Conservation (phyloP, 2,329 filamentous ascomycete species). For the Neofusicoccum cordaticola region DNA sequence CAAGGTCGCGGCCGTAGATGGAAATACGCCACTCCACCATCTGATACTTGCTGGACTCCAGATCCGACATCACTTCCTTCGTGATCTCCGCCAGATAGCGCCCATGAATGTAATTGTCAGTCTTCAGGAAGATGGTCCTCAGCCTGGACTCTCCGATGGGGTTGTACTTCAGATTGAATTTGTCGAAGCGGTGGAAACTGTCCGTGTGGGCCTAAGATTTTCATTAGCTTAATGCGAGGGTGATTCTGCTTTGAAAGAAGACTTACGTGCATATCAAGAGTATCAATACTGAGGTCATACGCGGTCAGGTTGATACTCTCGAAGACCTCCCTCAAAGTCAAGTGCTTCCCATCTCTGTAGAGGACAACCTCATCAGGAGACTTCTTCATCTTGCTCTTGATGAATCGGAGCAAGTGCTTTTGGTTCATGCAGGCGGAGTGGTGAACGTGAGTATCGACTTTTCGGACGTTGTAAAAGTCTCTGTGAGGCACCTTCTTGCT, state of each 20-base stretch:
- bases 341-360: constrained; percentile 84
- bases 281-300: constrained; percentile 97
- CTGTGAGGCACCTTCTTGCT: constrained; percentile 96
- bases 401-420: constrained; percentile 95
- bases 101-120: constrained; percentile 95
- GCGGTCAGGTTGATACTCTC: constrained; percentile 96
- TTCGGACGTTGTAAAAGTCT: constrained; percentile 98
- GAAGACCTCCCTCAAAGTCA: constrained; percentile 91
- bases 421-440: constrained; percentile 99
- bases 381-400: constrained; percentile 99
- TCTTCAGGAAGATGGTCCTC: constrained; percentile 98
- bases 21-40: constrained; percentile 99
- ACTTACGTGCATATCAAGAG: constrained; percentile 94
- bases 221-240: not conserved
- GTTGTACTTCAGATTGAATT: constrained; percentile 99
- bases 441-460: constrained; percentile 98
- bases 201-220: constrained; percentile 77
- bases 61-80: constrained; percentile 93
- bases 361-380: constrained; percentile 91
- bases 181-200: constrained; percentile 97
- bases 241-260: no score
- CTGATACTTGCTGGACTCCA: constrained; percentile 98
- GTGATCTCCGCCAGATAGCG: constrained; percentile 96
- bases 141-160: constrained; percentile 92
- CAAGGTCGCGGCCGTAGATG: constrained; percentile 85